phyloP scores from a whole-genome alignment of 257 asterid species.

The Solanum habrochaites region DNA sequence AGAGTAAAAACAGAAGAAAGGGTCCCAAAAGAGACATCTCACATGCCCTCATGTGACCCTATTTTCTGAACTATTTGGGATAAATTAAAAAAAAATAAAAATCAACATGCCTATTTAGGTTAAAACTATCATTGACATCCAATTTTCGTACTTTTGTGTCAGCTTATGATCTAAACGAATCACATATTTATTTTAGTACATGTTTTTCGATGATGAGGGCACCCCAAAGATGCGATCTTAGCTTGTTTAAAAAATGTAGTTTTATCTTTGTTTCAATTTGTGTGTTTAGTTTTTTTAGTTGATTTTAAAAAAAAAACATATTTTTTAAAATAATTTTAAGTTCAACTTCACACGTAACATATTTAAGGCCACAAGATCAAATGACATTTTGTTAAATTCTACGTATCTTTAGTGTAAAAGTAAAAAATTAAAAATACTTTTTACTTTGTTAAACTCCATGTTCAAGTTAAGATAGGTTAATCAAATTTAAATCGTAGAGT shows the following conservation, averaged over 20 bases:
- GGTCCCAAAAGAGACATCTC: slow-evolving; percentile 17
- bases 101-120: neutral
- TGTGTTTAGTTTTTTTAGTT: no score
- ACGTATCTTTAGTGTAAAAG: no score
- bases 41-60: slow-evolving; percentile 33
- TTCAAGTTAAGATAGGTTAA: neutral
- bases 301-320: no score
- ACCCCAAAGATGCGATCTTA: neutral
- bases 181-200: neutral
- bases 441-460: no score
- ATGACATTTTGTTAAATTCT: no score
- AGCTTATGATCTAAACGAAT: neutral
- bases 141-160: neutral
- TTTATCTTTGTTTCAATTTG: neutral
- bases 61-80: neutral
- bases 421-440: no score
- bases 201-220: neutral
- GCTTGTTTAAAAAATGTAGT: neutral
- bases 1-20: neutral
- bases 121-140: neutral
- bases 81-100: neutral
- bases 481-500: no score
- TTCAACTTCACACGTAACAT: neutral
- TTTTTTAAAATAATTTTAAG: no score
- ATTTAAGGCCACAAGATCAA: neutral